Base-by-base conservation (phyloP, 1,284 basidiomycete species). In the Austroboletus niveus region DNA sequence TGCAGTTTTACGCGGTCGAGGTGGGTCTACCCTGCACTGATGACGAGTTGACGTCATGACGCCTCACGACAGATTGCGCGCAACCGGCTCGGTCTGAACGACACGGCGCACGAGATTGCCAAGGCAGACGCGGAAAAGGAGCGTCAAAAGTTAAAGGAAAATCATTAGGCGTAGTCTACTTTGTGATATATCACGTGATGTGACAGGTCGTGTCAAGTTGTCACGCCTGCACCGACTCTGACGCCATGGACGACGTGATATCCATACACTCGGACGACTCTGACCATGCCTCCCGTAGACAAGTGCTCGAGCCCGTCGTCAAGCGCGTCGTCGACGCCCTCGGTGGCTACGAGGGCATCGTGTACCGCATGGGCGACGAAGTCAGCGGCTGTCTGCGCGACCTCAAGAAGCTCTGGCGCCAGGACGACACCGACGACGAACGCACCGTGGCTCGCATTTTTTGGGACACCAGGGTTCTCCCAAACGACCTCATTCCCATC, bases 401-500 rank as follows among this genome's bases (percentile, higher is more conserved):
- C 65, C 75, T 98, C 58, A 98, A 98, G 75, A 92, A 87, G 61
- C 80, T 94, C 44, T 98, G 94, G 94, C 75, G 94, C 45, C 90
- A 92, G 67, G 95, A 98, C 68, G 94, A 97, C 64, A 87, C 85
- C 0, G 94, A 98, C 68, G 94, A 97, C 65, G 93, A 95, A 67
- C 82, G 94, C 27, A 96, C 93, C 0, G 89, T 97, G 7, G 93
- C 94, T 6, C 84, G 94, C 45, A 89, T 97, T 53, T 89, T 97
- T 68, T 89, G 86, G 79, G 82, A 89, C 54, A 84, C 87, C 20
- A 84, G 89, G 20, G 79, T 96, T 34, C 80, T 97, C 17, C 75
- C 80, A 29, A 91, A 92, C 60, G 94, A 98, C 70, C 75, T 98
- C 39, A 74, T 97, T 11, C 88, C 90, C 14, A 89, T 98, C 50